A percentile compares a stretch with the other conserved stretches of the same genome.
phyloP scores from a whole-genome alignment of 495 filamentous ascomycete species.

The Xylaria intraflava region DNA sequence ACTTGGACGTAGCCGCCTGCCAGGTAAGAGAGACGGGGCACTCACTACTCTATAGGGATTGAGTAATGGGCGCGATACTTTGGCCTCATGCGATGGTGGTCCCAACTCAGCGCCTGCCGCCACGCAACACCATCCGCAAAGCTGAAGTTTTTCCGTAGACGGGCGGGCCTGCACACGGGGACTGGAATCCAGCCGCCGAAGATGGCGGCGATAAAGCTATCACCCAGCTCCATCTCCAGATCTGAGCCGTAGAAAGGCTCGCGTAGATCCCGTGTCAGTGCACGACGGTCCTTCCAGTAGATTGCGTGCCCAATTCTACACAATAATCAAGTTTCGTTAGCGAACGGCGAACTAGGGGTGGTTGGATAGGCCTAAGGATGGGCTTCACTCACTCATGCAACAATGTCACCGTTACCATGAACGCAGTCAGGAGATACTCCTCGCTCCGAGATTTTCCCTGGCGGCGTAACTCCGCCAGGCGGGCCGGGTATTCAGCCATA shows the following conservation, averaged over 20 bases:
- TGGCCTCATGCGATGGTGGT: conserved; percentile 27
- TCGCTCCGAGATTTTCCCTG: conserved; percentile 25
- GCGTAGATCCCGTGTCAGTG: conserved; percentile 23
- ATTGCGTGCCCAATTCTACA: conserved; percentile 31
- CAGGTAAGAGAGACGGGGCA: neutral
- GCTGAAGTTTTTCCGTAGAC: conserved; percentile 9
- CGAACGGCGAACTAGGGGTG: neutral
- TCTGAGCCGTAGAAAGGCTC: conserved; percentile 37
- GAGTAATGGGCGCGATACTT: conserved; percentile 32
- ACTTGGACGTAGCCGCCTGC: neutral
- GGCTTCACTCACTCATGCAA: conserved; percentile 31
- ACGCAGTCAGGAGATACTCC: conserved; percentile 34
- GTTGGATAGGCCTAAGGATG: neutral
- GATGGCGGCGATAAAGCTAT: conserved; percentile 32
- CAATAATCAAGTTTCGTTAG: conserved; percentile 3
- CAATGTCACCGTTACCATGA: conserved; percentile 35
- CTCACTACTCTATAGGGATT: conserved; percentile 33
- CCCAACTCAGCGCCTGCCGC: conserved; percentile 32
- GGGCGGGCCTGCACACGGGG: conserved; percentile 17
- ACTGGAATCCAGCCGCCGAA: conserved; percentile 36
- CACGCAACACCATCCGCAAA: conserved; percentile 32
- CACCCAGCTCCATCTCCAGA: conserved; percentile 37
- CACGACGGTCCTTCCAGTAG: conserved; percentile 34
- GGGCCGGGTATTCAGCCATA: conserved; percentile 27
- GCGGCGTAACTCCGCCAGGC: conserved; percentile 21